Conservation (phyloP, 2,329 filamentous ascomycete genomes). For the Fusarium humuli region DNA sequence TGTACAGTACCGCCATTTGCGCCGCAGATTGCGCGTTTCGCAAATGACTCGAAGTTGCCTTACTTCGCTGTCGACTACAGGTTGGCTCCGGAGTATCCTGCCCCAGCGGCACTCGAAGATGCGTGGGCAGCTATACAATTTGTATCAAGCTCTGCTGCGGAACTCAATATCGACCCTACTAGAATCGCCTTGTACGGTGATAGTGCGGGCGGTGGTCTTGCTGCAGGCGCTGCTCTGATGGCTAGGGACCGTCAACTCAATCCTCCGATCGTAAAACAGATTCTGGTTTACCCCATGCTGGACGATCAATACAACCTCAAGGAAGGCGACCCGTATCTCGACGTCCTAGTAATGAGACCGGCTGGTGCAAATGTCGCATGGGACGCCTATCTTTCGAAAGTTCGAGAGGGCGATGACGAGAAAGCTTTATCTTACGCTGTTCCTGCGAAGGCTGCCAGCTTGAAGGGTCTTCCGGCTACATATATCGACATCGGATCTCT, state of each 20-base stretch:
- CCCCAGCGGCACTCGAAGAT: conserved; percentile 23
- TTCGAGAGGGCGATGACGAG: conserved; percentile 5
- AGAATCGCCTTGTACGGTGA: conserved; percentile 27
- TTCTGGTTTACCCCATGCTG: conserved; percentile 29
- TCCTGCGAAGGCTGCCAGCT: conserved; percentile 41
- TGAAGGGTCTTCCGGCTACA: conserved; percentile 50
- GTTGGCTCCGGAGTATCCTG: conserved; percentile 27
- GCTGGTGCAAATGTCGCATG: conserved; percentile 40
- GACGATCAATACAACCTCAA: conserved; percentile 22
- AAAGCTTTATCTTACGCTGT: conserved; percentile 35
- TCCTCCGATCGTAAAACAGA: conserved; percentile 17
- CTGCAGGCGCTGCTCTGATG: conserved; percentile 19
- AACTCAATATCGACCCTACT: conserved; percentile 16
- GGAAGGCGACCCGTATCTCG: not conserved
- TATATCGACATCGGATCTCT: conserved; percentile 55
- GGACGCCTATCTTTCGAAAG: conserved; percentile 26
- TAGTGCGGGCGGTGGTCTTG: conserved; percentile 24
- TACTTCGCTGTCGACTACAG: conserved; percentile 29
- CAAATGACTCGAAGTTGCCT: conserved; percentile 15
- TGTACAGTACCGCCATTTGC: conserved; percentile 16
- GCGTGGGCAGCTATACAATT: conserved; percentile 20
- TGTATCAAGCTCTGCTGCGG: not conserved
- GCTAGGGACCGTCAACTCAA: conserved; percentile 6
- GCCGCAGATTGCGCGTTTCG: conserved; percentile 21
- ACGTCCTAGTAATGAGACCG: conserved; percentile 34